Percentiles rank a stretch among this genome's conserved stretches.
These are phyloP conservation scores for Malassezia sp. DNA, from an alignment of 1,284 basidiomycete genomes.

Conservation along the genomic window DNA sequence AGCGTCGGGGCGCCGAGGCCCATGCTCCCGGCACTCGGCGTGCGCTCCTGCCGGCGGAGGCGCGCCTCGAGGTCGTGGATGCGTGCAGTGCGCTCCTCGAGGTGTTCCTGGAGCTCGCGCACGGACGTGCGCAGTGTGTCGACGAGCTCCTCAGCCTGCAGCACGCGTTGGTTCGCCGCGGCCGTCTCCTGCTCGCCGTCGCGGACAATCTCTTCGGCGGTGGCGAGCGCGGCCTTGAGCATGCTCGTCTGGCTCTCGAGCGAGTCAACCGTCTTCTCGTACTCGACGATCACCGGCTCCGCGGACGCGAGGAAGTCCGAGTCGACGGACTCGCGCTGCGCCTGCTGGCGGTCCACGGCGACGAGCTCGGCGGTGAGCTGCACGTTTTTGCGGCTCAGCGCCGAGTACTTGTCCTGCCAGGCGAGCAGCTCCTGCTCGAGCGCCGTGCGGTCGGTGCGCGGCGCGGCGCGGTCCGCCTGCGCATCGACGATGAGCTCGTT, in stretches of 20 bases:
- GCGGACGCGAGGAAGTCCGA: conserved; percentile 88
- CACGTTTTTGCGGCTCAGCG: conserved; percentile 67
- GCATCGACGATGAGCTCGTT: conserved; percentile 11
- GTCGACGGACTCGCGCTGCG: conserved; percentile 26
- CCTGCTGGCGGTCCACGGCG: conserved; percentile 32
- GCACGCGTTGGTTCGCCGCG: conserved; percentile 33
- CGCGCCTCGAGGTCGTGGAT: not conserved
- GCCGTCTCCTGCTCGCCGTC: conserved; percentile 72
- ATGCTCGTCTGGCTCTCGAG: conserved; percentile 88
- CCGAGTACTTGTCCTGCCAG: conserved; percentile 70
- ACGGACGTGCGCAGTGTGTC: conserved; percentile 7
- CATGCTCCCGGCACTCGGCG: not conserved
- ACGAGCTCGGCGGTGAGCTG: conserved; percentile 78
- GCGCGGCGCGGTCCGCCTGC: not conserved
- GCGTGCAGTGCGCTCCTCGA: conserved; percentile 1
- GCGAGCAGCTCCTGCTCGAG: conserved; percentile 57
- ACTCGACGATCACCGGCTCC: conserved; percentile 86
- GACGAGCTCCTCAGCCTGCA: not conserved
- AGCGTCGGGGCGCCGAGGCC: no score
- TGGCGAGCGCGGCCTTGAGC: conserved; percentile 72
- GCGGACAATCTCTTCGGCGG: conserved; percentile 79
- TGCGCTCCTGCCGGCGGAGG: not conserved
- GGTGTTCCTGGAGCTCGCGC: conserved; percentile 12
- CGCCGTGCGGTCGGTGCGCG: conserved; percentile 1
- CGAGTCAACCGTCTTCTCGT: conserved; percentile 89